Evolutionary conservation across 495 filamentous ascomycete species (phyloP), one percentile per base, ranked within the genome.

Genomic region (Lasiosphaeria miniovina): DNA sequence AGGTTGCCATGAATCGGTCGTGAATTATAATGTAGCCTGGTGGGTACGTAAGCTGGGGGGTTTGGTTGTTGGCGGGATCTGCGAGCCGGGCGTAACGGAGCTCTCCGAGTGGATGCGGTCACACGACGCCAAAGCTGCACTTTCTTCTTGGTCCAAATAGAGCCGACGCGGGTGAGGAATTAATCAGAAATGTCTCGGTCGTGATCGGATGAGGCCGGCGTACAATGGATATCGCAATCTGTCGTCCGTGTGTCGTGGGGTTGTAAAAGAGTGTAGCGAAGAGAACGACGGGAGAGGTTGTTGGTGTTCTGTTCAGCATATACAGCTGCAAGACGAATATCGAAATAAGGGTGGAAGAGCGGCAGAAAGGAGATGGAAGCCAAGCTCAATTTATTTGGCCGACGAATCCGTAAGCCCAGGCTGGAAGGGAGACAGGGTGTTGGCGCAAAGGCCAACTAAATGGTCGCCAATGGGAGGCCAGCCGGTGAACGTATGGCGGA

Each of bases 401-500:
- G 43, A 11, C 11, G 38, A 41, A 41, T n/a, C 7, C 15, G 43
- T 11, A 46, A 9, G 12, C 15, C 11, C 49, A 31, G 49, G 24
- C 24, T 24, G 24, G 24, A 24, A 24, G 24, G 24, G 24, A 24
- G 24, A 2, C 24, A 24, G 24, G 24, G 24, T 24, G 24, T 14
- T 51, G 49, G n/a, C 11, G 8, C 6, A 14, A 51, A n/a, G 4
- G 49, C 54, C 54, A 46, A 15, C 54, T 36, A 55, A 32, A 14
- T 45, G 54, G 54, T 55, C 54, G 38, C 54, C 54, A 55, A 55
- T 55, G 38, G 33, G 54, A 45, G 41, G 32, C 38, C 31, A 10
- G 49, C 35, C 40, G 34, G 17, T 51, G 12, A 9, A 2, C 35
- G 12, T 10, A 5, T 34, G 24, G 52, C 35, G 10, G 35, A 35